Conservation (phyloP, 257 asterid species). For the Nicotiana undulata region DNA sequence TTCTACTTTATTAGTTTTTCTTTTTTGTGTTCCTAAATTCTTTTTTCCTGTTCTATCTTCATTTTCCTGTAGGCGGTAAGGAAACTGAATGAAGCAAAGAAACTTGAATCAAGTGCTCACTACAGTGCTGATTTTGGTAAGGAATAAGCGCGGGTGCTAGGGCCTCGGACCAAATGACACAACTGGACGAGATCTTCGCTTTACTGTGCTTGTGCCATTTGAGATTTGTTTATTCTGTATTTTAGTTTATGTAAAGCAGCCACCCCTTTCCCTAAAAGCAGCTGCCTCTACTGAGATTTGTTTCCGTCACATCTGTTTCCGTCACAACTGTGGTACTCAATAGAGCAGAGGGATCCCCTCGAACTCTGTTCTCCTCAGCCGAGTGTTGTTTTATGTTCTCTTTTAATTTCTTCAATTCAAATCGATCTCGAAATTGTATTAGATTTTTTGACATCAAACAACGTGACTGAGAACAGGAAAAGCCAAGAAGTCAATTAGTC, state of each 20-base stretch:
- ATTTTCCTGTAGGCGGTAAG: conserved; percentile 61
- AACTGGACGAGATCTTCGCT: neutral
- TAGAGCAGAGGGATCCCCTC: neutral
- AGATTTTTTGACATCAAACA: neutral
- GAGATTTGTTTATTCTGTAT: neutral
- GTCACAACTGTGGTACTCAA: neutral
- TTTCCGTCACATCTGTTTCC: neutral
- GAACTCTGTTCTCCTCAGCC: no score
- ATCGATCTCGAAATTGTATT: neutral
- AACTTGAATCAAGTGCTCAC: conserved; percentile 86
- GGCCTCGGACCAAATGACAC: neutral
- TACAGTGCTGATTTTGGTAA: conserved; percentile 85
- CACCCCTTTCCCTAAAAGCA: neutral
- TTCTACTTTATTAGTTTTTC: neutral
- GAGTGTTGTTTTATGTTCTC: neutral
- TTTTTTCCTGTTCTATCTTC: neutral
- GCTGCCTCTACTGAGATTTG: neutral
- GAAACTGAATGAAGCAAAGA: conserved; percentile 87
- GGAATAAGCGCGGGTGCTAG: conserved; percentile 29
- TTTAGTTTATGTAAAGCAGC: neutral
- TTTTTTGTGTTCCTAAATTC: neutral
- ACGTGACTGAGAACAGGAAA: neutral
- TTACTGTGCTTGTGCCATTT: neutral
- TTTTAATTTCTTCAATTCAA: neutral
- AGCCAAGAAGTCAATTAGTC: neutral